Evolutionary conservation across 306 rosid species (phyloP), one percentile per base, ranked within the genome.

Genomic region (Herpetospermum pedunculosum): DNA sequence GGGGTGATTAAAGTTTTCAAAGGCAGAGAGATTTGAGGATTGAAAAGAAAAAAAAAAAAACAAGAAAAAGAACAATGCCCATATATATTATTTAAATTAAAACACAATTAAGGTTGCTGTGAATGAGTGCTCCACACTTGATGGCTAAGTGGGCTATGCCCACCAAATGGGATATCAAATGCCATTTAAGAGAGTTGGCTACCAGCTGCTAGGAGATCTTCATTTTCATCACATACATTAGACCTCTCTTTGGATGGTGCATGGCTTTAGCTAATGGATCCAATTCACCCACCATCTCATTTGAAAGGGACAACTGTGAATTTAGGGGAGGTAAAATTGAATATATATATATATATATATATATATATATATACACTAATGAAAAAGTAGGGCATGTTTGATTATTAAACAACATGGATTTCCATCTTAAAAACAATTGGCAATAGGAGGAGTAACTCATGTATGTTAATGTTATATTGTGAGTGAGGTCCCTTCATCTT

Each of bases 201-300:
- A 64, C 15, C 32, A 64, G 44, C 32, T 54, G 49, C 71, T 37
- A 5, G 18, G 49, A 37, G 49, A 37, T 64, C 46, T 19, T 37
- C 71, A 64, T 55, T 8, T 55, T 55, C 35, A 55, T 55, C 63
- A 55, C 34, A 55, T 64, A 5, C 29, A 37, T 63, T 54, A n/a
- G 10, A 29, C 7, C 48, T n/a, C 5, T 60, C n/a, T 64, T 38
- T 41, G 19, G 23, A 68, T n/a, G 25, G 73, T 67, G 53, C 73
- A 68, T 68, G 73, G 55, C 73, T 23, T 43, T 68, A 9, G 54
- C 21, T 68, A 68, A 68, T 68, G 73, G 73, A 38, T 41, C 25
- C 14, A 69, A 44, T 38, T 29, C 54, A 3, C 25, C 40, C 54
- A 69, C 55, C 73, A 43, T 67, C 28, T n/a, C 0, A 8, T n/a